These are phyloP conservation scores for Podaxis rugospora DNA, from an alignment of 768 basidiomycete genomes.

Conservation along the genomic window DNA sequence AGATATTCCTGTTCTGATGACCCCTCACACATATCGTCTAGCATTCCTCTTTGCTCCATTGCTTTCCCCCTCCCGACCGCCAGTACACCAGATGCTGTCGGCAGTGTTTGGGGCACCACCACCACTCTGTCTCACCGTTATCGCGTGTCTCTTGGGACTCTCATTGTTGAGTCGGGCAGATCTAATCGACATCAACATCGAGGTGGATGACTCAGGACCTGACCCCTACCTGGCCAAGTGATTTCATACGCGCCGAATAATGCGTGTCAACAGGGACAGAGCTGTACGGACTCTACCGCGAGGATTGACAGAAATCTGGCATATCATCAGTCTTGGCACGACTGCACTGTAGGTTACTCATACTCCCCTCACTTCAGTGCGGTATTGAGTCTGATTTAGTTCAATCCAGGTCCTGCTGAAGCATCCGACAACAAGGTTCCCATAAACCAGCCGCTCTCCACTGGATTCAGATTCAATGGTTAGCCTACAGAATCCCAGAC, in stretches of 20 bases:
- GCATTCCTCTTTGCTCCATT: no score
- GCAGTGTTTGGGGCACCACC: no score
- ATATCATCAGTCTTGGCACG: constrained; percentile 30
- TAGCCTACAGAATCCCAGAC: neutral
- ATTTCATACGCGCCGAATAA: neutral
- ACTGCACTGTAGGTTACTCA: constrained; percentile 19
- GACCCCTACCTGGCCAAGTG: neutral
- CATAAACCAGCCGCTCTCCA: neutral
- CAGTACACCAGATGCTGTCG: no score
- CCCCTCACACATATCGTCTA: no score
- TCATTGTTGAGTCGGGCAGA: no score
- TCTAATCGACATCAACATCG: neutral
- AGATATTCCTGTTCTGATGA: no score
- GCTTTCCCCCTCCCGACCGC: no score
- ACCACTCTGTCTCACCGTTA: no score
- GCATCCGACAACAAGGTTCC: neutral
- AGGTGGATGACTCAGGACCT: neutral
- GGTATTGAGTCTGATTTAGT: neutral
- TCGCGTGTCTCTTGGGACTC: no score
- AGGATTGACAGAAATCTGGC: neutral
- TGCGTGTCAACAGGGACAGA: neutral
- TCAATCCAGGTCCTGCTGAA: neutral
- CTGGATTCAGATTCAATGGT: neutral
- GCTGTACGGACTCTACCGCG: neutral
- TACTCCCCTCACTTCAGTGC: neutral